Evolutionary conservation across 1,139 yeast genomes (phyloP), one percentile per base, ranked within the genome.

Genomic region (Arxiozyma bovina): DNA sequence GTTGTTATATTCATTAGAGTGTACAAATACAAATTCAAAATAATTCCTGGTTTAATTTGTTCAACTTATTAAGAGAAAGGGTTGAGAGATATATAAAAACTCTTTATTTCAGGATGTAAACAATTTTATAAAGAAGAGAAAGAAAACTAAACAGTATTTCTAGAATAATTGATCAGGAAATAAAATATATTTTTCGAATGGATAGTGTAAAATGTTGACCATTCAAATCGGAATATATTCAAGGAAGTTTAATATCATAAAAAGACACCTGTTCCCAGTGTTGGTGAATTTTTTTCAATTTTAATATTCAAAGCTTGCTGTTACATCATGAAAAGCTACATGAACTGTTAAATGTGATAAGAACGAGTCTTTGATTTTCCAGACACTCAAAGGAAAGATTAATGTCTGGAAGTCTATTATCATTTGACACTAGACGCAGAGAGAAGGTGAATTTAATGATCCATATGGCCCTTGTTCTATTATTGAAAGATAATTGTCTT

Each of bases 391-490:
- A 34, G 12, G 55, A 52, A 22, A 42, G 15, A 15, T 23, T 30
- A 22, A 9, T 15, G 6, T 21, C 21, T 38, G 53, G 59, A 21
- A 73, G 77, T 53, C 81, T 81, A 2, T 54, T 68, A 2, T 61
- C 60, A 15, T 83, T 84, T 63, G 76, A 83, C 63, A 84, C 85
- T 88, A 74, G 79, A 0, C 77, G 75, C 53, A 72, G 68, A 49
- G 91, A 85, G 60, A 85, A 85, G 63, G 85, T 85, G 0, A 72
- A 73, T 46, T 70, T 67, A 8, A 85, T 93, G 94, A 75, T 85
- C 42, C 69, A 71, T 6, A 72, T 73, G 22, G 75, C 84, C 3
- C 90, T 90, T 0, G 67, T 76, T 34, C 70, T 54, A 52, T 60
- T 58, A 49, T 53, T 56, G 1, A 54, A 55, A 0, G 61, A 57